Evolutionary conservation across 164 flowering plant species (phyloP), one percentile per base, ranked within the genome.

Genomic region (Platanus orientalis): DNA sequence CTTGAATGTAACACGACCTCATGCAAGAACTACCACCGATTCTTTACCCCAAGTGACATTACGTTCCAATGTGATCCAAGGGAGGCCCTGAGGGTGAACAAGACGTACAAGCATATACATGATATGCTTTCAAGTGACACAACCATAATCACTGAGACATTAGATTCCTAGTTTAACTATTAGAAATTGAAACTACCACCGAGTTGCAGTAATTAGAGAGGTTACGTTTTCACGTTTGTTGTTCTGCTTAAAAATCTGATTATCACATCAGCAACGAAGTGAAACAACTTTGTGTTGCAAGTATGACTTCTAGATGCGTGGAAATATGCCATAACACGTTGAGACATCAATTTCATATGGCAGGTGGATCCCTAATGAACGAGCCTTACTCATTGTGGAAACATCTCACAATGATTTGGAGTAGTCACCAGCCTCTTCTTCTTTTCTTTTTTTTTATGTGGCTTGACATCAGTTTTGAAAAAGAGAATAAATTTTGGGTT

Each of bases 141-240:
- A 4, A 84, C 88, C 19, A 87, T 92, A 64, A 84, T 92, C 70
- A 87, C 98, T 2, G 98, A 92, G 75, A 86, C 96, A 24, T 92
- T 95, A 58, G 98, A 89, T 64, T 86, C 92, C 1, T 92, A 92
- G 98, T 92, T 92, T 49, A 86, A 87, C 58, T 89, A 95, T 74
- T 92, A 83, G 78, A 92, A 89, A 53, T 80, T 92, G 61, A 83
- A 74, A 69, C 58, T 92, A 63, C 98, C 98, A 0, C 56, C 62
- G 53, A 89, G 89, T 25, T 92, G 96, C 50, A 96, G 97, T 60
- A 78, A 84, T 32, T 25, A 54, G 23, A 17, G 1, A 4, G 32
- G 27, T 54, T 20, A 14, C 9, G 19, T 34, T 14, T 44, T 24
- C 54, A 6, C 17, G 6, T 54, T 42, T 7, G 14, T 17, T 57